These are phyloP conservation scores for Claviceps maximensis DNA, from an alignment of 2,329 filamentous ascomycete species.

Conservation along the genomic window DNA sequence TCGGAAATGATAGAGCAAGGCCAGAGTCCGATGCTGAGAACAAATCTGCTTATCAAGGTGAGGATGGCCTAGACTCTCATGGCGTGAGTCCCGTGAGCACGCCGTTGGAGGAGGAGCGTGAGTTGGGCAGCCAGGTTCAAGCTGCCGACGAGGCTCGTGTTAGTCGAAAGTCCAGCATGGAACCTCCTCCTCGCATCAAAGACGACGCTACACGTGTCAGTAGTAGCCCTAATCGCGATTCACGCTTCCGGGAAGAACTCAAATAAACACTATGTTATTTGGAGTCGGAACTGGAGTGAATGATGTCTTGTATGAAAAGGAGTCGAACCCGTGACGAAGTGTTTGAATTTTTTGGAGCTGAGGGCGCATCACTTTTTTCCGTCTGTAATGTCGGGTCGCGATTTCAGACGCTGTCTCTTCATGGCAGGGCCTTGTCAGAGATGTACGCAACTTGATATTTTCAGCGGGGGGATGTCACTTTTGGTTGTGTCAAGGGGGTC, in stretches of 20 bases:
- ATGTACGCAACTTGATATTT: no score
- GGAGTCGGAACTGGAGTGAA: no score
- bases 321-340: no score
- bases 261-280: no score
- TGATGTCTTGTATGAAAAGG: no score
- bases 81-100: slow-evolving; percentile 25
- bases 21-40: slow-evolving; percentile 1
- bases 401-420: no score
- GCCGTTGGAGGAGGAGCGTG: slow-evolving; percentile 30
- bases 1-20: slow-evolving; percentile 1
- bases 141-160: slow-evolving; percentile 8
- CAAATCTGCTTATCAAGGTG: slow-evolving; percentile 12
- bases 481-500: no score
- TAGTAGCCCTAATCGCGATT: slow-evolving; percentile 41
- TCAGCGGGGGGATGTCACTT: no score
- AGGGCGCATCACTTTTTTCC: no score
- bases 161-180: slow-evolving; percentile 15
- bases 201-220: slow-evolving; percentile 23
- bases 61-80: slow-evolving; percentile 16
- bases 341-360: no score
- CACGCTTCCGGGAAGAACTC: slow-evolving; percentile 46
- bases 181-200: slow-evolving; percentile 24
- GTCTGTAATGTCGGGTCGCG: no score
- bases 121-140: slow-evolving; percentile 14
- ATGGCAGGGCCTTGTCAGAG: no score